Percentiles rank a stretch among this genome's conserved stretches.
phyloP scores from a whole-genome alignment of 2,329 filamentous ascomycete genomes.

The Aureobasidium sp. region DNA sequence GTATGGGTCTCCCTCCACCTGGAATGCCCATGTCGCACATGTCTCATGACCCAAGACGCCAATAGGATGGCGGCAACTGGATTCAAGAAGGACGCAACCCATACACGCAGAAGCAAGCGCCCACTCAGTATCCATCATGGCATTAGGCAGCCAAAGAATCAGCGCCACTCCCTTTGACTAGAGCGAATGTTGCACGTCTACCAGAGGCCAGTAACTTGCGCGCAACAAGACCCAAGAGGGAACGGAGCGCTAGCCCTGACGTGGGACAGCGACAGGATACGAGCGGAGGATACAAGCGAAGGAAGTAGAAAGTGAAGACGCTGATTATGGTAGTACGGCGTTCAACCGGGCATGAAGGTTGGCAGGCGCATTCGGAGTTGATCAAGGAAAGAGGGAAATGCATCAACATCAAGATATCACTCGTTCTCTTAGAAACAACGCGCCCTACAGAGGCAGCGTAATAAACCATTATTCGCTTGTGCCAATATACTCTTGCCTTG shows the following conservation, averaged over 20 bases:
- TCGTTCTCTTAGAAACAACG: not conserved
- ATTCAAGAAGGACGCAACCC: not conserved
- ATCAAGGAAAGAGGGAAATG: not conserved
- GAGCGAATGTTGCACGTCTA: not conserved
- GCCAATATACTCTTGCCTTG: not conserved
- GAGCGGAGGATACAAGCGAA: not conserved
- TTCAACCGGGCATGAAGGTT: not conserved
- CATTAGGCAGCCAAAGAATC: not conserved
- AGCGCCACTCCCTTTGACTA: not conserved
- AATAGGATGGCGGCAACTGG: conserved; percentile 11
- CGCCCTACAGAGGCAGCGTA: not conserved
- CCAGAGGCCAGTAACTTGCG: not conserved
- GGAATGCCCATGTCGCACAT: conserved; percentile 18
- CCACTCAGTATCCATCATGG: not conserved
- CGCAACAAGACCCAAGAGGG: not conserved
- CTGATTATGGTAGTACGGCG: conserved; percentile 9
- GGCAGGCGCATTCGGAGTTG: conserved; percentile 15
- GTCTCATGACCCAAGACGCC: conserved; percentile 19
- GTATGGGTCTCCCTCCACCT: conserved; percentile 12
- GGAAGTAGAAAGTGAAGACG: not conserved
- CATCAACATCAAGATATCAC: conserved; percentile 14
- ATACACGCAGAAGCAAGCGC: not conserved
- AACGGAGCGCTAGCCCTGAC: not conserved
- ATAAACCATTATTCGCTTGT: not conserved
- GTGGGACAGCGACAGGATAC: not conserved